Evolutionary conservation across 352 stramenopile genomes (phyloP), one percentile per base, ranked within the genome.

Genomic region (Phytophthora citricola): DNA sequence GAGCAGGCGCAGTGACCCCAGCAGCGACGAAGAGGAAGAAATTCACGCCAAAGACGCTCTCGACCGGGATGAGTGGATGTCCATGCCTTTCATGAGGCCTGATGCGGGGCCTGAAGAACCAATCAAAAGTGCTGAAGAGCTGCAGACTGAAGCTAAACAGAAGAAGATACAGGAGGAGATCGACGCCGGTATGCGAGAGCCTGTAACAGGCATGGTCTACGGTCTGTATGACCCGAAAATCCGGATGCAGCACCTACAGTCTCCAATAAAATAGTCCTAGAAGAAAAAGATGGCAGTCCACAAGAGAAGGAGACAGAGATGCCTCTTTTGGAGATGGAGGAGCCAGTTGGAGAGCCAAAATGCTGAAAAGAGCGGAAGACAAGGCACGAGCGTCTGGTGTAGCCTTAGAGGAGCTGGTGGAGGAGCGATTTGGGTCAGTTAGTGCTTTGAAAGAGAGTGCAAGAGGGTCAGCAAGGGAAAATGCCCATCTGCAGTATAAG

Each of bases 181-280:
- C 39, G 82, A 90, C 48, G 83, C 73, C 3, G 87, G 87, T 0
- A 75, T 93, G 27, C 76, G 85, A 8, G 85, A 95, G 55, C 85
- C 87, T 0, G 82, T 94, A 41, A 92, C 85, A 0, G 85, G 85
- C 1, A 88, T 93, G 82, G 65, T 91, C 32, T 94, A 92, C 34
- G 85, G 87, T 0, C 72, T 90, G 0, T 95, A 93, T 66, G 85
- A 95, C 49, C 87, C 87, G 0, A 95, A 93, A 85, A 92, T 14
- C 82, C 83, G 0, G 78, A 93, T 50, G 54, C 73, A 14, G 56
- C 63, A 10, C 69, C 72, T 9, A 76, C 49, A 34, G 14, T 78
- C 4, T 78, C 68, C 2, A 73, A 43, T 51, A 69, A 76, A 52
- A 55, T 48, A 12, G 40, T 71, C 12, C 34, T 40, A 55, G 31